Conservation (phyloP, 805 yeast species). For the Wickerhamiella spandovensis region DNA sequence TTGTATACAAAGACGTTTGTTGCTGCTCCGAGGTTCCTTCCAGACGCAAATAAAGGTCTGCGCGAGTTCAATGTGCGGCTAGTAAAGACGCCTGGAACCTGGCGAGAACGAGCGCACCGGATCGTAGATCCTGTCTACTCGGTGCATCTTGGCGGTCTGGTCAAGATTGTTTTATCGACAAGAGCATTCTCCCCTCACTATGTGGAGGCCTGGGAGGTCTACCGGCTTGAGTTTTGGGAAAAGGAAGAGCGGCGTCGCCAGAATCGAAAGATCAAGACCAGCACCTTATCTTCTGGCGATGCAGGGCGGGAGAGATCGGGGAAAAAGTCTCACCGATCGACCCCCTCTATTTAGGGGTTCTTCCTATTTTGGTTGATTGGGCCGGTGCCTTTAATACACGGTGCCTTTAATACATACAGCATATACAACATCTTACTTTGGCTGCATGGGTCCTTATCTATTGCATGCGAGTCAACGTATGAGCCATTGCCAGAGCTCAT, state of each 20-base stretch:
- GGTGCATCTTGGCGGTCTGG: conserved; percentile 46
- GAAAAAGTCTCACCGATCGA: not conserved
- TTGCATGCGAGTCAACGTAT: too few relatives aligned
- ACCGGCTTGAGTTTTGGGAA: conserved; percentile 87
- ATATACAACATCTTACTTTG: too few relatives aligned
- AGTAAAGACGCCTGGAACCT: conserved; percentile 27
- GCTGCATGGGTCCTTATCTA: too few relatives aligned
- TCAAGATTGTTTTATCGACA: conserved; percentile 69
- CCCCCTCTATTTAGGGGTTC: not conserved
- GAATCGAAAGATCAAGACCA: not conserved
- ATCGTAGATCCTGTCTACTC: conserved; percentile 20
- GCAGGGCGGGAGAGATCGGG: not conserved
- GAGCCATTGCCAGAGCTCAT: too few relatives aligned
- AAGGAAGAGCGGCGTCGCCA: conserved; percentile 9
- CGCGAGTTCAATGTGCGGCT: conserved; percentile 69
- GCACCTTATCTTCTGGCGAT: not conserved
- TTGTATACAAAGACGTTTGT: conserved; percentile 79
- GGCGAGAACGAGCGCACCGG: conserved; percentile 20
- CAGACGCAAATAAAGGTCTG: conserved; percentile 78
- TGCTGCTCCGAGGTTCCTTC: conserved; percentile 62
- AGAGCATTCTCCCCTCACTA: conserved; percentile 69
- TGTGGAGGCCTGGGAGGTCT: conserved; percentile 90
- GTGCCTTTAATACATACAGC: not conserved
- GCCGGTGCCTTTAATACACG: not conserved
- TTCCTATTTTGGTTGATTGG: not conserved